These are phyloP conservation scores for Metschnikowia koreensis DNA, from an alignment of 805 yeast species.

Conservation along the genomic window DNA sequence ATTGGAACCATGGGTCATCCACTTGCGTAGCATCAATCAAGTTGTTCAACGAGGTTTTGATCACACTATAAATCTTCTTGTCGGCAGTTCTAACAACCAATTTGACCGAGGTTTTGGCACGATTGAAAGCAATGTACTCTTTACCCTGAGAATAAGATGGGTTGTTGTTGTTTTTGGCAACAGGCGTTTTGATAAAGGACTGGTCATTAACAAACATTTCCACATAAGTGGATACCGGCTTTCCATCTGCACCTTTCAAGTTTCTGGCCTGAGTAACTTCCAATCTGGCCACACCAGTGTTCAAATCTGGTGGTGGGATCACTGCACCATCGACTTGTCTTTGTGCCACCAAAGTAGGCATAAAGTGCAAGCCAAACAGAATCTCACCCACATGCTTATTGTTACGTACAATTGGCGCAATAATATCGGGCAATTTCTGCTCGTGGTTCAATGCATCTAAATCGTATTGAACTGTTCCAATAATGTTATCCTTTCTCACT, in stretches of 20 bases:
- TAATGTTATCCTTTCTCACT: constrained; percentile 69
- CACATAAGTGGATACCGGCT: constrained; percentile 56
- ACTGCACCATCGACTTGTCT: constrained; percentile 76
- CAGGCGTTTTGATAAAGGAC: constrained; percentile 53
- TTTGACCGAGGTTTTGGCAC: constrained; percentile 66
- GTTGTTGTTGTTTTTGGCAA: constrained; percentile 56
- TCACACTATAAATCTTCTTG: constrained; percentile 56
- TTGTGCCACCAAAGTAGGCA: constrained; percentile 67
- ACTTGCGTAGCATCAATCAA: constrained; percentile 76
- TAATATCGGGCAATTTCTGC: constrained; percentile 47
- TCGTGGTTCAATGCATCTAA: constrained; percentile 61
- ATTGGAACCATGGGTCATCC: constrained; percentile 73
- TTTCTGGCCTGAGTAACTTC: constrained; percentile 64
- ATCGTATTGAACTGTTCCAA: constrained; percentile 77
- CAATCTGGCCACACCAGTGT: constrained; percentile 84
- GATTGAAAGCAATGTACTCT: constrained; percentile 71
- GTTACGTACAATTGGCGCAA: constrained; percentile 68
- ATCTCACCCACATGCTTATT: constrained; percentile 81
- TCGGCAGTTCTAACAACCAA: constrained; percentile 62
- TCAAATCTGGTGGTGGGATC: constrained; percentile 85
- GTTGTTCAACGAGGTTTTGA: constrained; percentile 57
- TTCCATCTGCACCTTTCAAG: constrained; percentile 45
- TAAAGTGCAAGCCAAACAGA: constrained; percentile 65
- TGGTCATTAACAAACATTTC: constrained; percentile 64
- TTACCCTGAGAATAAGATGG: constrained; percentile 64